Conservation (phyloP, 305 asterid genomes). For the Fraxinus paxiana region DNA sequence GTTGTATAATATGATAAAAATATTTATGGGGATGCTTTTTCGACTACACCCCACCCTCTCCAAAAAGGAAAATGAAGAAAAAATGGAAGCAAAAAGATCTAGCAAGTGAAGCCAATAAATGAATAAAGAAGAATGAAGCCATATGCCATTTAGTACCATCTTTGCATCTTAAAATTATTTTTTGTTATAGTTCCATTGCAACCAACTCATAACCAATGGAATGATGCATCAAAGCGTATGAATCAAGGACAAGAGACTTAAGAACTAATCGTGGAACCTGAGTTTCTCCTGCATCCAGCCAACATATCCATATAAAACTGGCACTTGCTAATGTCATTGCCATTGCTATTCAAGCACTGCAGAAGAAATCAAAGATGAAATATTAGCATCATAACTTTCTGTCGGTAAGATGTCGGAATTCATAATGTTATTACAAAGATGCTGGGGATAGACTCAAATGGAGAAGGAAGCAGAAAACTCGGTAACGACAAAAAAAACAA, state of each 20-base stretch:
- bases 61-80: not conserved
- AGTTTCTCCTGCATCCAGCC: conserved; percentile 71
- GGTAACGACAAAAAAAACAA: not conserved
- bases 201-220: not conserved
- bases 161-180: not conserved
- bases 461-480: not conserved
- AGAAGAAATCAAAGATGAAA: not conserved
- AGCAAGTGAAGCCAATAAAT: not conserved
- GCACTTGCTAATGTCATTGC: conserved; percentile 75
- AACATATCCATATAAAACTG: conserved; percentile 92
- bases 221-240: not conserved
- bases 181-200: not conserved
- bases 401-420: not conserved
- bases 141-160: not conserved
- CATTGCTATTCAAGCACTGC: conserved; percentile 68
- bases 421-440: not conserved
- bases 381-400: not conserved
- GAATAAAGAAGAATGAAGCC: not conserved
- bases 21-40: not conserved
- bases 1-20: not conserved
- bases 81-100: not conserved
- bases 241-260: conserved; percentile 21
- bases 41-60: not conserved
- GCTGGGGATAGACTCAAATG: not conserved
- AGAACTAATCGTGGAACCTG: conserved; percentile 53